A percentile compares a stretch with the other conserved stretches of the same genome.
phyloP scores from a whole-genome alignment of 169 alveolate species.

The Plasmodium vivax region DNA sequence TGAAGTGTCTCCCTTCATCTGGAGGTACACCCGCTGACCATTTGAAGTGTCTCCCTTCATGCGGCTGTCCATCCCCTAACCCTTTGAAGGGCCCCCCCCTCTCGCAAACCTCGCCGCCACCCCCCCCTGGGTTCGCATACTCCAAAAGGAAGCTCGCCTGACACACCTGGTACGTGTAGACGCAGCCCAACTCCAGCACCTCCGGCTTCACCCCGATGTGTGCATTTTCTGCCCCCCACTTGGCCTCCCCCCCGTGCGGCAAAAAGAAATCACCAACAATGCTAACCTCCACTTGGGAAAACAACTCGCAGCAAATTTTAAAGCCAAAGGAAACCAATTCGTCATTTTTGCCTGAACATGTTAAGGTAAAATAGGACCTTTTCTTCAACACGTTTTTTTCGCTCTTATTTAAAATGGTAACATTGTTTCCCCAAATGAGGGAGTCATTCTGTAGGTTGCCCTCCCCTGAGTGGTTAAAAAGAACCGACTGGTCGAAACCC shows the following conservation, averaged over 20 bases:
- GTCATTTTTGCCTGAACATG: background rate
- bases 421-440: constrained; percentile 2
- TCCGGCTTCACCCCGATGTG: constrained; percentile 6
- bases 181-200: background rate
- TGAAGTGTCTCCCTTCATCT: too few relatives aligned
- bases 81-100: background rate
- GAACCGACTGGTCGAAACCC: background rate
- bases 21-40: too few relatives aligned
- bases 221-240: background rate
- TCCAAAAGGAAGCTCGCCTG: constrained; percentile 16
- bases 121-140: background rate
- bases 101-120: background rate
- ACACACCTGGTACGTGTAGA: constrained; percentile 24
- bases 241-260: background rate
- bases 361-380: constrained; percentile 39
- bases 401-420: constrained; percentile 13
- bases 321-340: background rate
- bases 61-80: background rate
- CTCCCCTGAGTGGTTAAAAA: constrained; percentile 1
- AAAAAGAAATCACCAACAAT: constrained; percentile 29
- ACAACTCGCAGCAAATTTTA: constrained; percentile 10
- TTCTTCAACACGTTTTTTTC: background rate
- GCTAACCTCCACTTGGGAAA: background rate
- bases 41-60: too few relatives aligned
- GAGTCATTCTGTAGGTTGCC: constrained; percentile 9